Percentiles rank a stretch among this genome's conserved stretches.
Conservation (phyloP, 805 yeast species). For the Jamesozyma gamospora region DNA sequence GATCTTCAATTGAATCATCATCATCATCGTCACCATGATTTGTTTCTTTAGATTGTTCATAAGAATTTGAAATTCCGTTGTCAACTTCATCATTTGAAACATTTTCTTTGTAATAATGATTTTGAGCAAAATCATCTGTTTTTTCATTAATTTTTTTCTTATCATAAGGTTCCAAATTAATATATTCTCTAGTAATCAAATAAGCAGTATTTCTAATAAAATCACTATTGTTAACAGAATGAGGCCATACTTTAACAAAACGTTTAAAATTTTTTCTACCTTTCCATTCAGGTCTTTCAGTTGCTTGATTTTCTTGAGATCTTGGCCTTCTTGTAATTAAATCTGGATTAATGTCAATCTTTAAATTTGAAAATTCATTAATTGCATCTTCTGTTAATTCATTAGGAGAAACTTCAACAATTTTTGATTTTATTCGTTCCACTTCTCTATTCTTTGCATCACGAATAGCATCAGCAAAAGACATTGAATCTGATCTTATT, state of each 20-base stretch:
- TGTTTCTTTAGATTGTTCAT: neutral
- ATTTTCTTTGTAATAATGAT: neutral
- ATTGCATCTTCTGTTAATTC: slow-evolving; percentile 27
- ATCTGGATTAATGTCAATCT: slow-evolving; percentile 28
- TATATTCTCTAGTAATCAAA: slow-evolving; percentile 27
- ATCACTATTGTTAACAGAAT: slow-evolving; percentile 1
- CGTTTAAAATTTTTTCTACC: slow-evolving; percentile 33
- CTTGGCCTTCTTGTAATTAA: slow-evolving; percentile 9
- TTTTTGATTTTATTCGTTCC: slow-evolving; percentile 18
- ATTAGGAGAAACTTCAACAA: slow-evolving; percentile 18
- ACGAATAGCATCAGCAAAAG: slow-evolving; percentile 27
- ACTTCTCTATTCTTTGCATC: slow-evolving; percentile 25
- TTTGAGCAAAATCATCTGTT: neutral
- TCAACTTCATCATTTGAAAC: slow-evolving; percentile 1
- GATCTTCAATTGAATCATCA: slow-evolving; percentile 2
- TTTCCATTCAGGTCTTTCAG: slow-evolving; percentile 16
- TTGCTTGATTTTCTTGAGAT: neutral
- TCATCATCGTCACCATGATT: neutral
- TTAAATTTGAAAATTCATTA: slow-evolving; percentile 25
- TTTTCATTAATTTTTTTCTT: slow-evolving; percentile 3
- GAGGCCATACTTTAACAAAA: slow-evolving; percentile 29
- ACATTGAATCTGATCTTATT: neutral
- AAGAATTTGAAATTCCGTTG: neutral
- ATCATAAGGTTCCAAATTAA: slow-evolving; percentile 22
- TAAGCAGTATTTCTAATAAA: slow-evolving; percentile 16